Base-by-base conservation (phyloP, 441 rosid species). In the Theobroma grandiflorum region DNA sequence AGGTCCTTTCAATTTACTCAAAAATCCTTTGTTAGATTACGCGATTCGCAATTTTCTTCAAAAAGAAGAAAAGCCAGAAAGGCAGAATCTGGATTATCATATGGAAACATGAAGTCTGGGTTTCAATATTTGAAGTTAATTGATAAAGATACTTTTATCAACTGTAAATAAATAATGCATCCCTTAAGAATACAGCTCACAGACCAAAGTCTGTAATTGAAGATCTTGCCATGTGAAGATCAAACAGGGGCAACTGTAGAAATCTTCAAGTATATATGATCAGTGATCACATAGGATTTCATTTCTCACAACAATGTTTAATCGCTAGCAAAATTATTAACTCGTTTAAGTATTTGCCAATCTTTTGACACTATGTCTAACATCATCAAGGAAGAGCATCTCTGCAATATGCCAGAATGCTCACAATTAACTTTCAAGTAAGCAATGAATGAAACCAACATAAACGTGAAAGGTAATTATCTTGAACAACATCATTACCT, bases 401-500 rank as follows among this genome's bases (percentile, higher is more conserved):
- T 61, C 33, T 37, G 43, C 22, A 47, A 49, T 37, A 62, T 33
- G 45, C 15, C 47, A 47, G 79, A 45, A 63, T 76, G 2, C 35
- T 26, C 45, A 72, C 31, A 70, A 16, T 31, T 70, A 70, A 49
- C 8, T 71, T 31, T 59, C 31, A 35, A 42, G 6, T 26, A 53
- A 57, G 3, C 74, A 75, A 52, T 33, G 4, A 37, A 75, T 33
- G 72, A 66, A 9, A 57, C 35, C 50, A 55, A 38, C 20, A 73
- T 38, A 73, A 73, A 55, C 38, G 33, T 52, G n/a, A n/a, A 68
- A 68, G 5, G 5, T 20, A 68, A 42, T 43, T 45, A 66, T 68
- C 72, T 68, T 2, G 37, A 57, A 2, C 9, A 55, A 42, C 15
- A 22, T 18, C 62, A 67, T 78, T 84, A 91, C 97, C 95, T 90